A percentile compares a stretch with the other conserved stretches of the same genome.
phyloP scores from a whole-genome alignment of 2,329 filamentous ascomycete species.

The Ophiostoma sp. region DNA sequence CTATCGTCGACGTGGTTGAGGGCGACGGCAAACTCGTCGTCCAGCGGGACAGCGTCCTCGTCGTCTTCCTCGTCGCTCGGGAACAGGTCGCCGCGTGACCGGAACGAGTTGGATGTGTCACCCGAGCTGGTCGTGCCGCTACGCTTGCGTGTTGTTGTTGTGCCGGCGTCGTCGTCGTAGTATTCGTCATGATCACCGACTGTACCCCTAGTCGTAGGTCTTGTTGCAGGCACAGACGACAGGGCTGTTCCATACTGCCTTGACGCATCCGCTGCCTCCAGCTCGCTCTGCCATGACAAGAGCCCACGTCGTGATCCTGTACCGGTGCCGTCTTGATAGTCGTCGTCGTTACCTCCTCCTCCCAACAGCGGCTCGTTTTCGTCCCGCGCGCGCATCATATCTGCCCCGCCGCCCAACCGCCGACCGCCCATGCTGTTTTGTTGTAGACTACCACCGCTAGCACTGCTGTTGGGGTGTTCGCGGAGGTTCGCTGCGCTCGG shows the following conservation, averaged over 20 bases:
- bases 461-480: constrained; percentile 68
- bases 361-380: constrained; percentile 72
- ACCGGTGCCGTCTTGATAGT: not conserved
- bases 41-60: constrained; percentile 88
- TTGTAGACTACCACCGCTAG: constrained; percentile 37
- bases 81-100: constrained; percentile 86
- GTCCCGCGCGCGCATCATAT: constrained; percentile 32
- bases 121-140: constrained; percentile 79
- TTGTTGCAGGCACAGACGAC: not conserved
- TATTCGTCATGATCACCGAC: not conserved
- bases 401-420: not conserved
- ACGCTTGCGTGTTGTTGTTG: constrained; percentile 53
- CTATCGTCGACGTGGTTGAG: constrained; percentile 79
- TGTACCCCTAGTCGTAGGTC: not conserved
- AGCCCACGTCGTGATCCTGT: not conserved
- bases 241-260: constrained; percentile 16
- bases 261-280: constrained; percentile 7
- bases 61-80: constrained; percentile 83
- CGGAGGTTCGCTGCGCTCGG: constrained; percentile 88
- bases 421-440: not conserved
- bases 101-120: constrained; percentile 79
- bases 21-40: constrained; percentile 87
- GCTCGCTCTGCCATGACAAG: constrained; percentile 7
- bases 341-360: constrained; percentile 37
- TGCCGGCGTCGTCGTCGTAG: constrained; percentile 10